Conservation (phyloP, 208 protist species). For the Trypanosoma cruzi region DNA sequence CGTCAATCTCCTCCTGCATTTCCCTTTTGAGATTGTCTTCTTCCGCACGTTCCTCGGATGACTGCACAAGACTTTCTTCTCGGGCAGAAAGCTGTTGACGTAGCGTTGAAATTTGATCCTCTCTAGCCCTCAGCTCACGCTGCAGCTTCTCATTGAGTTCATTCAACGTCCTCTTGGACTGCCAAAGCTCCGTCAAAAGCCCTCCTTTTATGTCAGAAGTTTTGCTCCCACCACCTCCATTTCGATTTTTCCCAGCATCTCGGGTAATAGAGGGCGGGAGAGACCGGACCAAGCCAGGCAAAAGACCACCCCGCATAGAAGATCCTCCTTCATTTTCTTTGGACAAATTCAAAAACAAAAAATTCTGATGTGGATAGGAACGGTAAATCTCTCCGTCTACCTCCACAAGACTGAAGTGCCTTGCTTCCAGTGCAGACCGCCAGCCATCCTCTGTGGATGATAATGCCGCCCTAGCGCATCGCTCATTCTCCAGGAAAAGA, state of each 20-base stretch:
- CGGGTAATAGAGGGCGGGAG: slow-evolving; percentile 27
- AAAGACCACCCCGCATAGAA: not conserved
- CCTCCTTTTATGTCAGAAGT: slow-evolving; percentile 13
- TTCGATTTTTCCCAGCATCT: not conserved
- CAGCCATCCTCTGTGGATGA: slow-evolving; percentile 23
- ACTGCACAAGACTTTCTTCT: slow-evolving; percentile 9
- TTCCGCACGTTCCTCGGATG: slow-evolving; percentile 24
- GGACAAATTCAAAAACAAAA: not conserved
- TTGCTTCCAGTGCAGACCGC: slow-evolving; percentile 5
- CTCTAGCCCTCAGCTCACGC: not conserved
- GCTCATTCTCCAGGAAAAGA: slow-evolving; percentile 27
- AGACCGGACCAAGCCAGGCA: not conserved
- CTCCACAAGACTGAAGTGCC: not conserved
- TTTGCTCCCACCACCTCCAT: not conserved
- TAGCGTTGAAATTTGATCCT: slow-evolving; percentile 6
- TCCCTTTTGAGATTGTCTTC: slow-evolving; percentile 57
- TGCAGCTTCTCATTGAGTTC: slow-evolving; percentile 29
- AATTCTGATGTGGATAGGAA: not conserved
- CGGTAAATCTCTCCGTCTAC: not conserved
- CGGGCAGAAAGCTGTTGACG: not conserved
- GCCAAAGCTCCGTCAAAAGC: slow-evolving; percentile 27
- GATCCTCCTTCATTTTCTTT: not conserved
- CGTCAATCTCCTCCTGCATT: slow-evolving; percentile 76
- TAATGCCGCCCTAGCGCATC: slow-evolving; percentile 24
- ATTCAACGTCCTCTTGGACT: slow-evolving; percentile 30